Evolutionary conservation across 2,329 filamentous ascomycete genomes (phyloP).

Genomic region (Pseudogymnoascus sp.): DNA sequence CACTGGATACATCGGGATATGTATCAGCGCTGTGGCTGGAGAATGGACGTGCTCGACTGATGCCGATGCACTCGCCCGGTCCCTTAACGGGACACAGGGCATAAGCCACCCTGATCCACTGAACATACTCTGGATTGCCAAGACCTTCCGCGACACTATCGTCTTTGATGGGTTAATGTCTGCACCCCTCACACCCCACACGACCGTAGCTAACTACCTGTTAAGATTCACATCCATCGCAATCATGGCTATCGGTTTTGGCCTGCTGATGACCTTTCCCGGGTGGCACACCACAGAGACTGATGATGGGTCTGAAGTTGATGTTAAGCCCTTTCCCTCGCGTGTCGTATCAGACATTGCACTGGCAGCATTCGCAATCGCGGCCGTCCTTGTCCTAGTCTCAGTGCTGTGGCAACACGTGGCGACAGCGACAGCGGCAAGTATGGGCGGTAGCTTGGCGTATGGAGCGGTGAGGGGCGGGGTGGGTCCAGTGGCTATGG

Average conservation of each 20-base stretch:
- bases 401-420: conserved; percentile 86
- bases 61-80: conserved; percentile 70
- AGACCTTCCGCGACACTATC: conserved; percentile 96
- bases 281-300: conserved; percentile 93
- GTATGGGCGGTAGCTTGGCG: conserved; percentile 85
- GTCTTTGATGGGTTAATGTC: conserved; percentile 97
- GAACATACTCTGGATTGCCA: conserved; percentile 93
- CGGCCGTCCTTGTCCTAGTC: conserved; percentile 62
- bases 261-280: conserved; percentile 91
- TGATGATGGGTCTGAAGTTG: conserved; percentile 70
- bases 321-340: conserved; percentile 90
- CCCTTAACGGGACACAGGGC: conserved; percentile 54
- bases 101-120: conserved; percentile 87
- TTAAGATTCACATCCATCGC: conserved; percentile 89
- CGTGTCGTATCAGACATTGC: conserved; percentile 87
- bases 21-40: conserved; percentile 82
- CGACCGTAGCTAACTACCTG: neutral
- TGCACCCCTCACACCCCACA: conserved; percentile 31
- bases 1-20: conserved; percentile 97
- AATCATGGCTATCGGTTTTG: conserved; percentile 90
- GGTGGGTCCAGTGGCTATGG: conserved; percentile 91
- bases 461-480: conserved; percentile 82
- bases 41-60: conserved; percentile 96
- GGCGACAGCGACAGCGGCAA: conserved; percentile 86
- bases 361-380: conserved; percentile 80